Conservation (phyloP, 2,329 filamentous ascomycete genomes). For the Ceratocystis huliohia region DNA sequence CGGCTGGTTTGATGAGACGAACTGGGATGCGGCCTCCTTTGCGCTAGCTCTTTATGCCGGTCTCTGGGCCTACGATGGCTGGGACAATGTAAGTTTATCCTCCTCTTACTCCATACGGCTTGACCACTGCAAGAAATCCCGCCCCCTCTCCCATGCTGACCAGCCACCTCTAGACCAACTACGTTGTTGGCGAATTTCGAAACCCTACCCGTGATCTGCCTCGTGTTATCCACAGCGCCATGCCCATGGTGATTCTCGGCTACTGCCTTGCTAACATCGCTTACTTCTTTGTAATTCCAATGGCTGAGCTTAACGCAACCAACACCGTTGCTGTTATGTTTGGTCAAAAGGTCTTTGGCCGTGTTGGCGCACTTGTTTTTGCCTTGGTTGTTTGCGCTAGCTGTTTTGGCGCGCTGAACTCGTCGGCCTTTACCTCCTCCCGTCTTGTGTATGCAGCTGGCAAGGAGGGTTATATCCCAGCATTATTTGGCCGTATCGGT, state of each 20-base stretch:
- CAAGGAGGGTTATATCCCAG: slow-evolving; percentile 86
- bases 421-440: slow-evolving; percentile 83
- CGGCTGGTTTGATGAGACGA: slow-evolving; percentile 82
- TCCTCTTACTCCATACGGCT: not conserved
- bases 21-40: slow-evolving; percentile 67
- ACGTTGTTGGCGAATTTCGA: slow-evolving; percentile 92
- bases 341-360: slow-evolving; percentile 77
- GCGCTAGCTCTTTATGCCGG: slow-evolving; percentile 91
- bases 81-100: slow-evolving; percentile 73
- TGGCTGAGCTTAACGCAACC: slow-evolving; percentile 64
- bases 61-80: slow-evolving; percentile 95
- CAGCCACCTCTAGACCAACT: slow-evolving; percentile 43
- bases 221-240: slow-evolving; percentile 87
- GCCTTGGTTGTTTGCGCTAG: slow-evolving; percentile 81
- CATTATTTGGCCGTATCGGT: slow-evolving; percentile 71
- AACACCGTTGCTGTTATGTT: slow-evolving; percentile 97
- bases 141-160: slow-evolving; percentile 17
- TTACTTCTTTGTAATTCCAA: slow-evolving; percentile 87
- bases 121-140: not conserved
- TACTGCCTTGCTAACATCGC: slow-evolving; percentile 86
- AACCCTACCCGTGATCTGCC: slow-evolving; percentile 83
- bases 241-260: slow-evolving; percentile 81
- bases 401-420: slow-evolving; percentile 90
- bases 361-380: slow-evolving; percentile 66
- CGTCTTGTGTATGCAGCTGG: slow-evolving; percentile 87